phyloP scores from a whole-genome alignment of 352 stramenopile genomes.

The Pythium periplocum region DNA sequence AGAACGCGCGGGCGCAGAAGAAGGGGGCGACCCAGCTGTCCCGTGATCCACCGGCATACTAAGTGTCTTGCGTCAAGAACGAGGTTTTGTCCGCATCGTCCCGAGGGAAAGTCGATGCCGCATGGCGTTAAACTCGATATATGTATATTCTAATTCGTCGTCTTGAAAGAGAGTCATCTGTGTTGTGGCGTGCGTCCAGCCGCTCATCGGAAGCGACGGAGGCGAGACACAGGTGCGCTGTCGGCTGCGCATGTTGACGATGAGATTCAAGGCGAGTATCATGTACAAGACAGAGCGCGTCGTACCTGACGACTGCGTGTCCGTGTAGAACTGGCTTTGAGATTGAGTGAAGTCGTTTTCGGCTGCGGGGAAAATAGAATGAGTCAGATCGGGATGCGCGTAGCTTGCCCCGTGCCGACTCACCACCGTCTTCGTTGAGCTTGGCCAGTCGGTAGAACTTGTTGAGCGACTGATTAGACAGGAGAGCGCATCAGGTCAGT shows the following conservation, averaged over 20 bases:
- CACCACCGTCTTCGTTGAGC: constrained; percentile 40
- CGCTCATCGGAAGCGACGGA: constrained; percentile 49
- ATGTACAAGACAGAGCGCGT: no score
- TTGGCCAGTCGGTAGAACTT: constrained; percentile 74
- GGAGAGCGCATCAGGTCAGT: neutral
- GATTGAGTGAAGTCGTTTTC: constrained; percentile 19
- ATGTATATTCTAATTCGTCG: no score
- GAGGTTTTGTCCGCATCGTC: no score
- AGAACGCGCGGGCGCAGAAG: constrained; percentile 10
- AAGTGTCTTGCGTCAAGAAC: no score
- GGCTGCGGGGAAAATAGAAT: neutral
- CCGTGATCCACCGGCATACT: no score
- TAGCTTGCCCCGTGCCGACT: no score
- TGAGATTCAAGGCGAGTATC: no score
- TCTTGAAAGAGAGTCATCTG: no score
- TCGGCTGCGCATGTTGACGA: constrained; percentile 8
- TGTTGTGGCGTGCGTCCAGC: no score
- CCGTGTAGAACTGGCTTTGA: constrained; percentile 22
- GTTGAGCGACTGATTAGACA: constrained; percentile 48
- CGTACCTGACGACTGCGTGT: neutral
- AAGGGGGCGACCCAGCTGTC: constrained; percentile 5
- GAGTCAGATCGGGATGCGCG: no score
- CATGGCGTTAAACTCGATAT: no score
- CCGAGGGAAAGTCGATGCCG: no score
- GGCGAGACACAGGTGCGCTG: constrained; percentile 28